These are phyloP conservation scores for Hymenoscyphus albidus DNA, from an alignment of 2,329 filamentous ascomycete genomes.

Conservation along the genomic window DNA sequence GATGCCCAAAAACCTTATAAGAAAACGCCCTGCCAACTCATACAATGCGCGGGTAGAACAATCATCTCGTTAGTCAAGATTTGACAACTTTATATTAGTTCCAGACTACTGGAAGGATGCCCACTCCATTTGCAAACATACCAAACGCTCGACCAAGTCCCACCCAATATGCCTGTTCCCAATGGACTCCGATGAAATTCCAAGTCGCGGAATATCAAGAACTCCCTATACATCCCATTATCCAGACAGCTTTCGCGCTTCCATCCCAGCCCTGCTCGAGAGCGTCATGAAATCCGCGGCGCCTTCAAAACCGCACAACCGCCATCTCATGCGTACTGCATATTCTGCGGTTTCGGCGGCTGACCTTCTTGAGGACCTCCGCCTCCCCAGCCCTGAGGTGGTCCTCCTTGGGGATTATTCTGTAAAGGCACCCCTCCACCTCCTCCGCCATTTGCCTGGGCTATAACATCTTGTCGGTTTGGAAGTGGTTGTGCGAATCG, in stretches of 20 bases:
- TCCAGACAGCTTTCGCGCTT: neutral
- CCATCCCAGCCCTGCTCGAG: neutral
- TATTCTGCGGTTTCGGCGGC: slow-evolving; percentile 28
- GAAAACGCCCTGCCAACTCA: no score
- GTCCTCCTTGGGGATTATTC: slow-evolving; percentile 19
- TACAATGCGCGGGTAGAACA: neutral
- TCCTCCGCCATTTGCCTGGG: slow-evolving; percentile 26
- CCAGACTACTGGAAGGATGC: slow-evolving; percentile 11
- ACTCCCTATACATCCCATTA: slow-evolving; percentile 1
- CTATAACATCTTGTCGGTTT: slow-evolving; percentile 33
- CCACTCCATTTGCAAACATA: neutral
- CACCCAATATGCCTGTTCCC: neutral
- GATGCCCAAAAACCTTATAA: neutral
- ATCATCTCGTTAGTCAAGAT: neutral
- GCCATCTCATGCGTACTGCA: slow-evolving; percentile 29
- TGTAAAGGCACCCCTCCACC: slow-evolving; percentile 28
- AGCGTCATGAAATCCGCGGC: neutral
- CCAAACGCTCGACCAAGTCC: neutral
- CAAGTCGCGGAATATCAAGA: slow-evolving; percentile 1
- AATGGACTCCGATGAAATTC: neutral
- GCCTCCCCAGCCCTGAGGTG: slow-evolving; percentile 29
- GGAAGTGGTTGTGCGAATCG: slow-evolving; percentile 67
- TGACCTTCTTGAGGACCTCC: slow-evolving; percentile 18
- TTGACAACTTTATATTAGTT: slow-evolving; percentile 5
- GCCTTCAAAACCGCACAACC: neutral